phyloP scores from a whole-genome alignment of 2,329 filamentous ascomycete genomes.

The Aspergillus brunneoviolaceus region DNA sequence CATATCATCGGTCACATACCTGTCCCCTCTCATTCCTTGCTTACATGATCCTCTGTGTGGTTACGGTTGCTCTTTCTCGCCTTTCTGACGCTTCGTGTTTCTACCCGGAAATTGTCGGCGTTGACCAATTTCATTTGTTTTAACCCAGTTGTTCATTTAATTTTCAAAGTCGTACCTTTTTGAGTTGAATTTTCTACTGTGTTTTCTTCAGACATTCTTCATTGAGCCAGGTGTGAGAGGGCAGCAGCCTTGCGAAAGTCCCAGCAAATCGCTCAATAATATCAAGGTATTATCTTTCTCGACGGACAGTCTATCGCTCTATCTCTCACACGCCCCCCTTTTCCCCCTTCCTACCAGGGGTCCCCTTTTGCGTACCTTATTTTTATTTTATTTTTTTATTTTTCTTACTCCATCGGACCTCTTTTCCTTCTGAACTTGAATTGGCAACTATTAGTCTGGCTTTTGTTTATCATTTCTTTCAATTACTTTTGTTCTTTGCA shows the following conservation, averaged over 20 bases:
- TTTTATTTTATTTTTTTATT: conserved; percentile 10
- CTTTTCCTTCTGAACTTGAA: conserved; percentile 1
- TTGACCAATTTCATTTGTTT: neutral
- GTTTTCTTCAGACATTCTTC: neutral
- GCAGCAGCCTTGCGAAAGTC: neutral
- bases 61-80: neutral
- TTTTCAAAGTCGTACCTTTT: neutral
- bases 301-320: conserved; percentile 12
- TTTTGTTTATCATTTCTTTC: conserved; percentile 27
- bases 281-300: conserved; percentile 9
- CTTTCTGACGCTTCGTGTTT: neutral
- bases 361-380: conserved; percentile 12
- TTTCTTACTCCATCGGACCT: neutral
- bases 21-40: conserved; percentile 13
- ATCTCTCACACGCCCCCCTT: conserved; percentile 16
- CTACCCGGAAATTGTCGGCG: neutral
- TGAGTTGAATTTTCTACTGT: neutral
- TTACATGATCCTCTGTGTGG: conserved; percentile 8
- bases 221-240: neutral
- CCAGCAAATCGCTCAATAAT: neutral
- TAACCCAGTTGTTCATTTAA: neutral
- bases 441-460: neutral
- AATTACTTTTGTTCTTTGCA: conserved; percentile 45
- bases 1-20: conserved; percentile 5
- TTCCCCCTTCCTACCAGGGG: conserved; percentile 7